Conservation (phyloP, 2,329 filamentous ascomycete species). For the Fusarium anguioides region DNA sequence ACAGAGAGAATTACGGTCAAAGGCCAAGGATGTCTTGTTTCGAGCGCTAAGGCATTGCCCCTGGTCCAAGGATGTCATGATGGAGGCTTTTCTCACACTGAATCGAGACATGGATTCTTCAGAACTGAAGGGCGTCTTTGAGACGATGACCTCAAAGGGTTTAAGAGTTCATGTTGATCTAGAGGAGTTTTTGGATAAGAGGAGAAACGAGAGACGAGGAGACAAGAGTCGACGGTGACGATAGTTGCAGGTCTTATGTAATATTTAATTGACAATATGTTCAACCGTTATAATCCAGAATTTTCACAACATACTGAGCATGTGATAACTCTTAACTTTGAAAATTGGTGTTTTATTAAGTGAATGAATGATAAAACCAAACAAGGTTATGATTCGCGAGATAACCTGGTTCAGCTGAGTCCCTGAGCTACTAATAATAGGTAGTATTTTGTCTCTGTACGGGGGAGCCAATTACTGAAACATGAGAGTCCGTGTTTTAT, state of each 20-base stretch:
- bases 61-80: slow-evolving; percentile 61
- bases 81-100: slow-evolving; percentile 63
- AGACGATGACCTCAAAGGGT: slow-evolving; percentile 61
- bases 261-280: no score
- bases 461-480: no score
- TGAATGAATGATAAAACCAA: no score
- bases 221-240: slow-evolving; percentile 17
- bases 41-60: slow-evolving; percentile 60
- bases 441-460: background rate
- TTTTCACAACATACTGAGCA: no score
- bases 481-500: no score
- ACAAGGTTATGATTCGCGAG: background rate
- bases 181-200: slow-evolving; percentile 58
- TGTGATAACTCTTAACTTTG: no score
- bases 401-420: no score
- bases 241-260: no score
- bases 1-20: slow-evolving; percentile 52
- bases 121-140: slow-evolving; percentile 62
- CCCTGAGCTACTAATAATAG: slow-evolving; percentile 2
- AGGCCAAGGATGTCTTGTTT: slow-evolving; percentile 61
- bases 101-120: slow-evolving; percentile 57
- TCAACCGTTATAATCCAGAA: no score
- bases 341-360: no score
- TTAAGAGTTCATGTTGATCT: slow-evolving; percentile 63
- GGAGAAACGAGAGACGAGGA: slow-evolving; percentile 40